phyloP scores from a whole-genome alignment of 306 rosid genomes.

The barrel medic (Medicago truncatula) region DNA sequence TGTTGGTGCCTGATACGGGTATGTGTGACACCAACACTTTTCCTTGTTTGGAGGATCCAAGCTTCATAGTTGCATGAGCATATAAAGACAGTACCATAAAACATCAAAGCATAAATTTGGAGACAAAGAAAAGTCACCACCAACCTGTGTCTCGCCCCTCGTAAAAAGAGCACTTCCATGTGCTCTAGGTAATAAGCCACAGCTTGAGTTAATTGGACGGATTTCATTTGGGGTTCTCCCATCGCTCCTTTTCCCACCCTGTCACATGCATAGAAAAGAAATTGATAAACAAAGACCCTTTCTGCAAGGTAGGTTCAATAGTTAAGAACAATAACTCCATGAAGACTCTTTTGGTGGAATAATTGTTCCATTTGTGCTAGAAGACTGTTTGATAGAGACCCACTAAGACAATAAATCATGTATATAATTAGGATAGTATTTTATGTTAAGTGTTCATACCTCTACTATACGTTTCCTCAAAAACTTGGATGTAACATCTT shows the following conservation, averaged over 20 bases:
- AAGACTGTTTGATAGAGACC: conserved; percentile 5
- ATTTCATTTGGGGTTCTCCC: conserved; percentile 76
- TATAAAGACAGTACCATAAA: conserved; percentile 32
- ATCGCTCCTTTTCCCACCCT: conserved; percentile 97
- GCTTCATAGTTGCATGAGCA: conserved; percentile 1
- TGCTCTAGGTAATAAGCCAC: conserved; percentile 94
- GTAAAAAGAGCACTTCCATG: conserved; percentile 99
- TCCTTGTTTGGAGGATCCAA: neutral
- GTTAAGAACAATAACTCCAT: neutral
- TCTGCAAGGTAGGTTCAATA: conserved; percentile 10
- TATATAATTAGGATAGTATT: conserved; percentile 28
- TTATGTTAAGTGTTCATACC: conserved; percentile 57
- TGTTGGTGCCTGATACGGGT: neutral
- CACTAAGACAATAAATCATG: conserved; percentile 19
- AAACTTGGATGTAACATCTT: conserved; percentile 86
- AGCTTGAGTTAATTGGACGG: conserved; percentile 84
- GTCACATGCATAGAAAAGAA: conserved; percentile 38
- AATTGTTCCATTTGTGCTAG: conserved; percentile 8
- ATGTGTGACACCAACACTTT: neutral
- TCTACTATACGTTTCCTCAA: conserved; percentile 90
- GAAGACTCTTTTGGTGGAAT: neutral
- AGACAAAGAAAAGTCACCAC: conserved; percentile 33
- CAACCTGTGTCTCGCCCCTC: conserved; percentile 98
- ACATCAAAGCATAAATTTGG: conserved; percentile 32
- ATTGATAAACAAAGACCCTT: conserved; percentile 30